Conservation (phyloP, 176 grass and related monocot genomes). For the Pontederia paniculata region DNA sequence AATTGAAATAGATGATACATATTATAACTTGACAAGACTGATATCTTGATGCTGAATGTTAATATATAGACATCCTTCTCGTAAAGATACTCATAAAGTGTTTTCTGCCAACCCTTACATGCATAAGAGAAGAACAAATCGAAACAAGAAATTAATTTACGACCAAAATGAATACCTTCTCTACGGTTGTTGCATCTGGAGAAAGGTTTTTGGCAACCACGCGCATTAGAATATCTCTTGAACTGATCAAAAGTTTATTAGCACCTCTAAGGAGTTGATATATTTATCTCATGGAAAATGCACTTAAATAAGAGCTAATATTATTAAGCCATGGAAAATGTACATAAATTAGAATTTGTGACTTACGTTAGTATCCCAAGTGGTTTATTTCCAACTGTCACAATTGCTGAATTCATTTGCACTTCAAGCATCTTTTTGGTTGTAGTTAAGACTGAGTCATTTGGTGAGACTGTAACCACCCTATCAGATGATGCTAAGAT, state of each 20-base stretch:
- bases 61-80: no score
- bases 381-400: constrained; percentile 39
- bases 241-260: constrained; percentile 23
- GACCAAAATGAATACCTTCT: constrained; percentile 26
- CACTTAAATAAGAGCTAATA: neutral
- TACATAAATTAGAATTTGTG: neutral
- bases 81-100: no score
- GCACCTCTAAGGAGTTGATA: no score
- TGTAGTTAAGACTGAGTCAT: constrained; percentile 44
- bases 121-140: no score
- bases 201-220: constrained; percentile 49
- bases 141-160: no score
- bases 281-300: no score
- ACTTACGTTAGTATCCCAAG: constrained; percentile 71
- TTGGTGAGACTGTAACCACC: constrained; percentile 39
- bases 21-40: no score
- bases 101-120: no score
- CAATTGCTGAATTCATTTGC: constrained; percentile 48
- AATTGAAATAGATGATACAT: no score
- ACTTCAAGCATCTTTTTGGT: constrained; percentile 63
- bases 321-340: neutral
- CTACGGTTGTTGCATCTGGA: constrained; percentile 33
- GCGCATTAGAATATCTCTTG: constrained; percentile 76
- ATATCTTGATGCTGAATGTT: no score
- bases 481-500: constrained; percentile 16